These are phyloP conservation scores for Camptophora hylomeconis DNA, from an alignment of 2,329 filamentous ascomycete species.

Conservation along the genomic window DNA sequence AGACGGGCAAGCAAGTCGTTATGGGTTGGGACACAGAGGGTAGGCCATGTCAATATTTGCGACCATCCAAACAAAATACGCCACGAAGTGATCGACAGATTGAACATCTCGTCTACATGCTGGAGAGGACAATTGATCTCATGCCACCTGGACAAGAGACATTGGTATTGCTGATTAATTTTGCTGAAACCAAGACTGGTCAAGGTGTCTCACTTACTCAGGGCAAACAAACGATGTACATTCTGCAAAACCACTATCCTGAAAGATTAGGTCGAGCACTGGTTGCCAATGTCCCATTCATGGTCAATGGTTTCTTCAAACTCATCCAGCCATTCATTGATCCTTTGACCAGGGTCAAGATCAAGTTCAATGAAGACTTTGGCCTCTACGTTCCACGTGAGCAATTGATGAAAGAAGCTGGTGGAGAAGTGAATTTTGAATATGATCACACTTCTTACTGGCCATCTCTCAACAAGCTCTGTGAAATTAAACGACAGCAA, in stretches of 20 bases:
- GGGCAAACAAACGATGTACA: conserved; percentile 72
- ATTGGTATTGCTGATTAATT: conserved; percentile 79
- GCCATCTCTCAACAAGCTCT: conserved; percentile 67
- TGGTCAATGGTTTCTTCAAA: conserved; percentile 91
- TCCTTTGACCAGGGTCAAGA: conserved; percentile 80
- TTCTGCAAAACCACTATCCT: conserved; percentile 91
- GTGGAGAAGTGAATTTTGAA: conserved; percentile 73
- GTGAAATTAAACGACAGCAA: conserved; percentile 49
- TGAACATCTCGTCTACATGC: conserved; percentile 90
- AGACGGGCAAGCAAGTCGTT: conserved; percentile 89
- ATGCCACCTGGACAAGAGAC: conserved; percentile 81
- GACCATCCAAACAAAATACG: conserved; percentile 85
- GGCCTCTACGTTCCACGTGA: conserved; percentile 63
- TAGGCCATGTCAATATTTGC: conserved; percentile 82
- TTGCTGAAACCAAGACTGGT: conserved; percentile 63
- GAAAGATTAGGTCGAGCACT: conserved; percentile 80
- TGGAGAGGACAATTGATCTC: conserved; percentile 77
- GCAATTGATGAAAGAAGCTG: conserved; percentile 69
- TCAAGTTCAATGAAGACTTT: conserved; percentile 95
- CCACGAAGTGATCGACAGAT: conserved; percentile 74
- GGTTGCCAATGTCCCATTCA: conserved; percentile 85
- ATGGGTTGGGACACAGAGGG: conserved; percentile 75
- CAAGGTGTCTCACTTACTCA: conserved; percentile 65
- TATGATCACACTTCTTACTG: conserved; percentile 86
- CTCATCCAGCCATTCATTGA: conserved; percentile 94